phyloP scores from a whole-genome alignment of 2,329 filamentous ascomycete species.

The Passalora sequoiae region DNA sequence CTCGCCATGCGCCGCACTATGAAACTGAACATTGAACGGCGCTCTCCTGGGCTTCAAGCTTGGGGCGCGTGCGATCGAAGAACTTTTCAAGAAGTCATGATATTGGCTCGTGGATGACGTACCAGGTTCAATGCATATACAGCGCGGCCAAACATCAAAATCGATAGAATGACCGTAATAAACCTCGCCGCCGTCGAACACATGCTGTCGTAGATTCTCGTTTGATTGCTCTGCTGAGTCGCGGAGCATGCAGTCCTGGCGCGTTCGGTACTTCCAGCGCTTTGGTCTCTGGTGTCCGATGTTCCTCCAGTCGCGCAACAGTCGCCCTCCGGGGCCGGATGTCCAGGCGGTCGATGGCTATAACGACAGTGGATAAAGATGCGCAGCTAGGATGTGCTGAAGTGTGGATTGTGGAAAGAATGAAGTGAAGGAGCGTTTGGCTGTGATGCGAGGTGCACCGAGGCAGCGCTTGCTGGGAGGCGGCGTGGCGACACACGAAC shows the following conservation, averaged over 20 bases:
- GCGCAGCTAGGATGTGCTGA: not conserved
- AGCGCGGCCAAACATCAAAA: too few species aligned
- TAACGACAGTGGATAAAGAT: not conserved
- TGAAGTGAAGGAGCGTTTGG: not conserved
- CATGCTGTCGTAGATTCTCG: not conserved
- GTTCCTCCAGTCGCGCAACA: too few species aligned
- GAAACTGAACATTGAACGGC: too few species aligned
- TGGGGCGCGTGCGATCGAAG: too few species aligned
- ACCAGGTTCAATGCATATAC: too few species aligned
- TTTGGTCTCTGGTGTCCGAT: not conserved
- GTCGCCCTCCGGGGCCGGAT: too few species aligned
- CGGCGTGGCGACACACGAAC: too few species aligned
- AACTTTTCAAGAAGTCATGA: too few species aligned
- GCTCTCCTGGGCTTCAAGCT: too few species aligned
- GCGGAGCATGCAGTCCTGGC: not conserved
- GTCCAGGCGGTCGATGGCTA: not conserved
- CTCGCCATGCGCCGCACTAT: too few species aligned
- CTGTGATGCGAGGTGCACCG: not conserved
- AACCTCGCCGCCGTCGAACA: not conserved
- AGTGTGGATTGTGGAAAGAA: not conserved
- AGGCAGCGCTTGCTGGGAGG: too few species aligned
- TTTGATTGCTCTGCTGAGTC: not conserved
- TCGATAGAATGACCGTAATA: not conserved
- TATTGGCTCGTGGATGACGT: too few species aligned
- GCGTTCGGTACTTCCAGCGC: not conserved